These are phyloP conservation scores for Malus hybrid DNA, from an alignment of 331 rosid species.

Conservation along the genomic window DNA sequence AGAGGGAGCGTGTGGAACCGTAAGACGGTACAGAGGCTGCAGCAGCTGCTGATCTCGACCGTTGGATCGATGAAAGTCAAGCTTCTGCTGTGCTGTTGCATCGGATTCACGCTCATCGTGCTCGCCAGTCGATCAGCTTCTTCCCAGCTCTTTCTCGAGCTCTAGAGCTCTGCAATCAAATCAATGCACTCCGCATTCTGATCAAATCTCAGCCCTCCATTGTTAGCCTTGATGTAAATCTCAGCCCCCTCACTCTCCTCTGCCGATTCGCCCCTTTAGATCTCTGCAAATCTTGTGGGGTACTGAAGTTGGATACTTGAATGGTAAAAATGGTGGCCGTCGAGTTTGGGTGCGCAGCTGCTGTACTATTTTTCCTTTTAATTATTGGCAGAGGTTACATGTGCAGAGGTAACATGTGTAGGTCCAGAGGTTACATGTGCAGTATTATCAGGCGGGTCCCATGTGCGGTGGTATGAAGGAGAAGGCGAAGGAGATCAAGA, in stretches of 20 bases:
- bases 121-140: slow-evolving; percentile 21
- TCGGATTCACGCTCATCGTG: slow-evolving; percentile 45
- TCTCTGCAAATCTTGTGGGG: slow-evolving; percentile 38
- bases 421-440: background rate
- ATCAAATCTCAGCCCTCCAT: too few species aligned
- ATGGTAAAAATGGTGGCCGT: slow-evolving; percentile 37
- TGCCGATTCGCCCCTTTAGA: too few species aligned
- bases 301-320: slow-evolving; percentile 20
- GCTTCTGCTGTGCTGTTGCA: slow-evolving; percentile 56
- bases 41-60: slow-evolving; percentile 45
- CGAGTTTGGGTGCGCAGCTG: slow-evolving; percentile 25
- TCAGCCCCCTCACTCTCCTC: too few species aligned
- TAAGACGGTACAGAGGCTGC: slow-evolving; percentile 59
- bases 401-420: too few species aligned
- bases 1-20: slow-evolving; percentile 62
- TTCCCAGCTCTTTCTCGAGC: too few species aligned
- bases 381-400: slow-evolving; percentile 21
- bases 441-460: slow-evolving; percentile 33
- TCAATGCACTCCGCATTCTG: too few species aligned
- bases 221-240: too few species aligned
- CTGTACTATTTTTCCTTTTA: slow-evolving; percentile 29
- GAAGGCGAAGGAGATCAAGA: slow-evolving; percentile 35
- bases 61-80: slow-evolving; percentile 70
- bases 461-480: slow-evolving; percentile 23
- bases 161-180: too few species aligned